Evolutionary conservation across 176 grass and related monocot species (phyloP).

Genomic region (Raddia guianensis): DNA sequence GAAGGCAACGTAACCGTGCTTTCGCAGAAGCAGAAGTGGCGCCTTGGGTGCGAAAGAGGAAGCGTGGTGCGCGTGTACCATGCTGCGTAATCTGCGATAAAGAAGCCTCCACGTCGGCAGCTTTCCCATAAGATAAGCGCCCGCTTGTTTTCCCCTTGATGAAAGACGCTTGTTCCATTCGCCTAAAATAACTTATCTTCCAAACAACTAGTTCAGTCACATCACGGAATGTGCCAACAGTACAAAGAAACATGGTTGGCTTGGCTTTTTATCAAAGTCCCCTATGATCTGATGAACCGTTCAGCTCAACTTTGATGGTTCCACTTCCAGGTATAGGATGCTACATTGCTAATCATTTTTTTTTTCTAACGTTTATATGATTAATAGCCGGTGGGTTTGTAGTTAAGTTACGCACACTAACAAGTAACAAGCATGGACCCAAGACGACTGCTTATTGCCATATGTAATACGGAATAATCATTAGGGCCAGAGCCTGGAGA

Average conservation of each 20-base stretch:
- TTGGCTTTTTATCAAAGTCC: conserved; percentile 15
- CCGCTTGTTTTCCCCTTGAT: background rate
- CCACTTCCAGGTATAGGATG: background rate
- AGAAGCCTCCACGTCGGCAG: conserved; percentile 31
- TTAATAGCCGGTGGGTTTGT: background rate
- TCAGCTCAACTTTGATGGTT: conserved; percentile 16
- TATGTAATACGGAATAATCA: conserved; percentile 41
- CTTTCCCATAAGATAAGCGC: conserved; percentile 30
- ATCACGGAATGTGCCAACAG: conserved; percentile 22
- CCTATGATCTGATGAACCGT: background rate
- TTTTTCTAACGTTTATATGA: background rate
- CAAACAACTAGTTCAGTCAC: conserved; percentile 44
- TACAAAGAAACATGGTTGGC: background rate
- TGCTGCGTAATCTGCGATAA: conserved; percentile 28
- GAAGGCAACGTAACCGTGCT: background rate
- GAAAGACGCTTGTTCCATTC: conserved; percentile 34
- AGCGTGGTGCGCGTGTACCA: conserved; percentile 37
- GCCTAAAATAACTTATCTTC: conserved; percentile 48
- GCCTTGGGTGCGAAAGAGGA: conserved; percentile 21
- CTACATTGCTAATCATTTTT: background rate
- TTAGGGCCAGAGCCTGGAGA: conserved; percentile 35
- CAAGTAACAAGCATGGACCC: background rate
- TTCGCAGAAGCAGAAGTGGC: conserved; percentile 22
- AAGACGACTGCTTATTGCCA: conserved; percentile 32
- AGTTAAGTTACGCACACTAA: background rate